Evolutionary conservation across 179 eudicot species (phyloP).

Genomic region (Patellifolia procumbens): DNA sequence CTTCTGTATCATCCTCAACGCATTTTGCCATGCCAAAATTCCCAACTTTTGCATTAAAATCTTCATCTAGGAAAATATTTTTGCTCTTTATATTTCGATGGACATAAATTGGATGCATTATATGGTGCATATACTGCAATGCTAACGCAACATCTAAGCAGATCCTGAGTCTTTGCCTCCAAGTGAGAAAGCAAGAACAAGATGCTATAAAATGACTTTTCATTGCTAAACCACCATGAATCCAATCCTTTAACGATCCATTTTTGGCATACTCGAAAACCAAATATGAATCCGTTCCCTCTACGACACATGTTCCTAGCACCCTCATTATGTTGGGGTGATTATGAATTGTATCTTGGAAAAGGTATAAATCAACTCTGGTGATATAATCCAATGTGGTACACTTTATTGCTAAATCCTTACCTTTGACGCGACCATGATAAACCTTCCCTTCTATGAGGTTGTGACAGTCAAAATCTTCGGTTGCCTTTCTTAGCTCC

Average conservation of each 20-base stretch:
- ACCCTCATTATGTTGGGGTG: constrained; percentile 77
- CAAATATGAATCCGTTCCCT: constrained; percentile 47
- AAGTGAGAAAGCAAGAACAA: constrained; percentile 72
- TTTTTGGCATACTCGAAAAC: constrained; percentile 84
- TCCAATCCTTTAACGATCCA: constrained; percentile 89
- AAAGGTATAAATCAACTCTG: constrained; percentile 57
- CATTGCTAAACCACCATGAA: constrained; percentile 91
- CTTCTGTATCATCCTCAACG: constrained; percentile 26
- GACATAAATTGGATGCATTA: constrained; percentile 66
- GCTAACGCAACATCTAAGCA: constrained; percentile 79
- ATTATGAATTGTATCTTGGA: constrained; percentile 52
- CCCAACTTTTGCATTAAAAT: constrained; percentile 79
- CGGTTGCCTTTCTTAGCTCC: constrained; percentile 65
- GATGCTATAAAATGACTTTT: constrained; percentile 90
- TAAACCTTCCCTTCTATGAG: constrained; percentile 68
- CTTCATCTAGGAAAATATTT: constrained; percentile 79
- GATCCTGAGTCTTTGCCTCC: constrained; percentile 79
- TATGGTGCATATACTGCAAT: constrained; percentile 77
- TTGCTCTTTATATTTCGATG: constrained; percentile 64
- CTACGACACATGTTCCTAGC: constrained; percentile 51
- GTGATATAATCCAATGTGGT: constrained; percentile 41
- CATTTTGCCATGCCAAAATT: constrained; percentile 64
- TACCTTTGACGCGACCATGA: constrained; percentile 75
- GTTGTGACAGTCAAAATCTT: constrained; percentile 54
- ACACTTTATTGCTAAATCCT: constrained; percentile 65